These are phyloP conservation scores for Aspergillus novoparasiticus DNA, from an alignment of 2,329 filamentous ascomycete genomes.

Conservation along the genomic window DNA sequence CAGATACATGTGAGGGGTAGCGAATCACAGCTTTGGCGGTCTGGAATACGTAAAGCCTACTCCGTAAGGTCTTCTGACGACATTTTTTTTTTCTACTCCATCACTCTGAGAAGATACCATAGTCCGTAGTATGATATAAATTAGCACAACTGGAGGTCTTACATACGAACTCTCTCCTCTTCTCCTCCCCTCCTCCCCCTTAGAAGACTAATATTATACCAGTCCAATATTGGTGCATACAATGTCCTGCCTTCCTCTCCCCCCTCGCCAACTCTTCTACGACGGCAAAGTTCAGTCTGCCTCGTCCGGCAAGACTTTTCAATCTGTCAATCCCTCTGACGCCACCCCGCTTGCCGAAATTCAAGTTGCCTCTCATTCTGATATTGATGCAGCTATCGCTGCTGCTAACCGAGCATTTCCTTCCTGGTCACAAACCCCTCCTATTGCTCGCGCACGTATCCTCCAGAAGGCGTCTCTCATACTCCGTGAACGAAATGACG, in stretches of 20 bases:
- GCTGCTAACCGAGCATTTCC: constrained; percentile 73
- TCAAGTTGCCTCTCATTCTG: constrained; percentile 65
- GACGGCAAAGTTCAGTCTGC: constrained; percentile 68
- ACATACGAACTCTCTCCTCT: not conserved
- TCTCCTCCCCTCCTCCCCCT: not conserved
- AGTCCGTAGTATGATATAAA: not conserved
- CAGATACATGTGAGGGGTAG: constrained; percentile 5
- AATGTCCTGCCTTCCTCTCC: constrained; percentile 43
- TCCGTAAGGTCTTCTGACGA: not conserved
- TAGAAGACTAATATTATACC: not conserved
- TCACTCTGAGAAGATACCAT: not conserved
- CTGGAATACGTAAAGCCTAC: not conserved
- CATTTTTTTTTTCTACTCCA: constrained; percentile 11
- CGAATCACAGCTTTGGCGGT: constrained; percentile 13
- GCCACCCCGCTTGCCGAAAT: constrained; percentile 70
- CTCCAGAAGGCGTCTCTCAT: constrained; percentile 75
- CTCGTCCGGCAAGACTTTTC: constrained; percentile 64
- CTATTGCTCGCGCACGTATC: constrained; percentile 74
- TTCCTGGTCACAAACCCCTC: constrained; percentile 73
- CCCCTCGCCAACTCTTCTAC: constrained; percentile 71
- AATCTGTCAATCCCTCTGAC: constrained; percentile 74
- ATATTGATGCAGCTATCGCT: constrained; percentile 71
- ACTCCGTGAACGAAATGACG: constrained; percentile 75
- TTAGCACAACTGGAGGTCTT: not conserved
- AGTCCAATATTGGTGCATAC: not conserved